phyloP scores from a whole-genome alignment of 345 rosid genomes.

The Passiflora organensis region DNA sequence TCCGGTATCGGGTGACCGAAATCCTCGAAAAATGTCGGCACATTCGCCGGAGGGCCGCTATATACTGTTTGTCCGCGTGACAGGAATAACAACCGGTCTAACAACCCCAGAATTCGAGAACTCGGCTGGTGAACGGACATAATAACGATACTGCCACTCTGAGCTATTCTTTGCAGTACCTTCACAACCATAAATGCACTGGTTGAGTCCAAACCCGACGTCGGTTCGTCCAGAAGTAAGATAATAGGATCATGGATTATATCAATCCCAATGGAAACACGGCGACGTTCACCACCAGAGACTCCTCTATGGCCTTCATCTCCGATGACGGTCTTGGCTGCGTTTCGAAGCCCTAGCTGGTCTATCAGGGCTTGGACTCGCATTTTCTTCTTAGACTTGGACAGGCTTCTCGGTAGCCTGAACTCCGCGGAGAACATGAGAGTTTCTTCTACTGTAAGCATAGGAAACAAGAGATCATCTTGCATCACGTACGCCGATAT shows the following conservation, averaged over 20 bases:
- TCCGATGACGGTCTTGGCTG: constrained; percentile 79
- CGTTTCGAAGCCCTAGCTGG: constrained; percentile 77
- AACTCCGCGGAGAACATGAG: constrained; percentile 91
- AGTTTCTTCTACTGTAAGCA: constrained; percentile 89
- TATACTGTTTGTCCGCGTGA: constrained; percentile 93
- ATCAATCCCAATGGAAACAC: constrained; percentile 89
- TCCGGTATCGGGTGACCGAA: constrained; percentile 91
- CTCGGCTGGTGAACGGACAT: constrained; percentile 98
- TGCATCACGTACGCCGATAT: constrained; percentile 96
- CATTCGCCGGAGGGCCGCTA: constrained; percentile 68
- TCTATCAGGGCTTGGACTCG: constrained; percentile 82
- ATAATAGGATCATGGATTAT: constrained; percentile 87
- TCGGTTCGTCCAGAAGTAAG: constrained; percentile 87
- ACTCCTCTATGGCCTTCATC: constrained; percentile 97
- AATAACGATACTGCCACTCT: constrained; percentile 85
- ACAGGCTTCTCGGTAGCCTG: constrained; percentile 63
- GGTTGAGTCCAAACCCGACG: constrained; percentile 91
- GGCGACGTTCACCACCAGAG: constrained; percentile 85
- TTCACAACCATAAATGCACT: constrained; percentile 97
- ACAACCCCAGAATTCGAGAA: constrained; percentile 67
- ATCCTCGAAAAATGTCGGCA: constrained; percentile 59
- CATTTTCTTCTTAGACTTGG: constrained; percentile 65
- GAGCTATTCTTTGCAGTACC: constrained; percentile 83
- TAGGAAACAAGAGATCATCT: constrained; percentile 77
- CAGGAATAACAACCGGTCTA: constrained; percentile 68